Conservation (phyloP, 78 protist species). For the Isochrysis galbana region DNA sequence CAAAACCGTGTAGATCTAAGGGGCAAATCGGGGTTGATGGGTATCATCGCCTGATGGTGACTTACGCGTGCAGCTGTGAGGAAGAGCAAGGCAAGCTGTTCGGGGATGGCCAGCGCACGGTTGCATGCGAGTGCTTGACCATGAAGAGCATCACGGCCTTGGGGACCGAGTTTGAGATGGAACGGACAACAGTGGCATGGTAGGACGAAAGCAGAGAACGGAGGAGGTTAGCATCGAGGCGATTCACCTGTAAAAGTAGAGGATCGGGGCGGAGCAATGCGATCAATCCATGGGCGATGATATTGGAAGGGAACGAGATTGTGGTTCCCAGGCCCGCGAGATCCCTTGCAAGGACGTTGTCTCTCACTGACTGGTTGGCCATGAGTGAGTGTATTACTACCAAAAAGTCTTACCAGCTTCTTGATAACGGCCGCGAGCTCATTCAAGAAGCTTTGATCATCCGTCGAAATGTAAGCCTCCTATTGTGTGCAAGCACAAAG, state of each 20-base stretch:
- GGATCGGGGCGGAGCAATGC: no score
- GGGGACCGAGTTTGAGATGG: not conserved
- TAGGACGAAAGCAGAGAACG: not conserved
- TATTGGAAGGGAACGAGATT: no score
- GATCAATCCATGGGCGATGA: no score
- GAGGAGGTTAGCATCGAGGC: not conserved
- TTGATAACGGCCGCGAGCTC: not conserved
- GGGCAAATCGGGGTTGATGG: not conserved
- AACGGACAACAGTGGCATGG: not conserved
- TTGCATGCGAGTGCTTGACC: not conserved
- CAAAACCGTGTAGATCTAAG: not conserved
- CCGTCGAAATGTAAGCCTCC: not conserved
- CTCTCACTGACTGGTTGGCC: no score
- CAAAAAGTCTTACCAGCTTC: not conserved
- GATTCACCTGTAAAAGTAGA: no score
- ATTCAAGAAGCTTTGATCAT: not conserved
- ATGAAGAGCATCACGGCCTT: slow-evolving; percentile 2
- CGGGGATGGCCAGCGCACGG: not conserved
- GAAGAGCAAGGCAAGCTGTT: not conserved
- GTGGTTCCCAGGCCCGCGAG: no score
- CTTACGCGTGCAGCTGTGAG: not conserved
- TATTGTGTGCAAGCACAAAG: no score
- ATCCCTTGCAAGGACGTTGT: no score
- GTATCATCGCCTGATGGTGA: not conserved
- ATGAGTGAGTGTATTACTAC: no score